Conservation (phyloP, 495 filamentous ascomycete species). For the Pseudevernia furfuracea region DNA sequence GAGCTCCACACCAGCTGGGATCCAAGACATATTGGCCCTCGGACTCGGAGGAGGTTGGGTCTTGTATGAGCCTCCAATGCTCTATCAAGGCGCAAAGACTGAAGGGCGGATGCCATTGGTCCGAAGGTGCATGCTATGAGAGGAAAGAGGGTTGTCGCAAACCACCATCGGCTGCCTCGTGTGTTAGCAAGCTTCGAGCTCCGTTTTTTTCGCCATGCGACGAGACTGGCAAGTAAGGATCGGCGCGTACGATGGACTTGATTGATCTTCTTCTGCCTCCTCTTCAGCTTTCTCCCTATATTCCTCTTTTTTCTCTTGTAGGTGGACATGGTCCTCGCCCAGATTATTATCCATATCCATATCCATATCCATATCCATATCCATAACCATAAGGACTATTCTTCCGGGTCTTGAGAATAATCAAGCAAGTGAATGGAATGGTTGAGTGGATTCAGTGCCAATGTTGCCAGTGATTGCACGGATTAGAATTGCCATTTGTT, state of each 20-base stretch:
- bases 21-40: constrained; percentile 50
- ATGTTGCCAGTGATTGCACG: too few species aligned
- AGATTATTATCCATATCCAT: background rate
- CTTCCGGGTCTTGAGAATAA: too few species aligned
- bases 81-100: constrained; percentile 65
- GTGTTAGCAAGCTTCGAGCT: background rate
- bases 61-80: constrained; percentile 58
- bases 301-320: constrained; percentile 35
- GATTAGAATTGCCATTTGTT: too few species aligned
- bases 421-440: too few species aligned
- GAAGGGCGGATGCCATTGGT: constrained; percentile 68
- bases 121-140: constrained; percentile 73
- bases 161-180: constrained; percentile 62
- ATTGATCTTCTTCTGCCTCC: constrained; percentile 34
- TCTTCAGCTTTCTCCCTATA: constrained; percentile 22
- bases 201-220: background rate
- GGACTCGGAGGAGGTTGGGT: constrained; percentile 36
- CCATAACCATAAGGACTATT: too few species aligned
- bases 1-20: constrained; percentile 51
- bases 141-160: constrained; percentile 68
- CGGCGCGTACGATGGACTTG: constrained; percentile 44
- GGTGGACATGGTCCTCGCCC: constrained; percentile 17
- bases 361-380: too few species aligned
- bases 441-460: too few species aligned
- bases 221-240: background rate